phyloP scores from a whole-genome alignment of 2,329 filamentous ascomycete genomes.

The Colletotrichum tropicale region DNA sequence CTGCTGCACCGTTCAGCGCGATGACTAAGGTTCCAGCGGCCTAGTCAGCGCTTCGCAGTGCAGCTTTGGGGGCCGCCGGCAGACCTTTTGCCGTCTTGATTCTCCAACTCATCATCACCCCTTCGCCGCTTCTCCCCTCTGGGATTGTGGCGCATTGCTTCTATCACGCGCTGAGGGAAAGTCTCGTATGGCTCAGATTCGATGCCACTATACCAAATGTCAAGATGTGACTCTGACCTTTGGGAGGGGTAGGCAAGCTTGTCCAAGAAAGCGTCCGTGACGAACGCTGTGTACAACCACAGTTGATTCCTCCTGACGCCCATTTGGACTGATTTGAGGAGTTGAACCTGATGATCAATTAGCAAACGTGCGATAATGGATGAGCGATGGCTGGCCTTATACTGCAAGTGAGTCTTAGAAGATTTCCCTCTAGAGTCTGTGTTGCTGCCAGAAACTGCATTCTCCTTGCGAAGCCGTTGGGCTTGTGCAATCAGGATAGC shows the following conservation, averaged over 20 bases:
- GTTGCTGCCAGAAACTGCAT: neutral
- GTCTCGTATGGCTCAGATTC: neutral
- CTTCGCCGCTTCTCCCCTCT: neutral
- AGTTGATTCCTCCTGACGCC: neutral
- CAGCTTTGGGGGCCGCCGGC: neutral
- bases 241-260: neutral
- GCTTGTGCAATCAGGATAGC: neutral
- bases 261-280: neutral
- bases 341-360: accelerated
- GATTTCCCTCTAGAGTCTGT: accelerated
- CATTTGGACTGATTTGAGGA: accelerated
- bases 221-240: neutral
- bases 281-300: neutral
- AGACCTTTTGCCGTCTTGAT: neutral
- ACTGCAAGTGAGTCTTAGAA: accelerated
- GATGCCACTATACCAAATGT: neutral
- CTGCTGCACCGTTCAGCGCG: neutral
- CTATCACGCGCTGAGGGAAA: neutral
- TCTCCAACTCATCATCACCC: neutral
- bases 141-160: neutral
- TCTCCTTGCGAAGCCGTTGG: neutral
- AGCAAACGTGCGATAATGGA: neutral
- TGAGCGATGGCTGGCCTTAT: neutral
- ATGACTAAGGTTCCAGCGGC: neutral
- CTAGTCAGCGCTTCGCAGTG: neutral